Base-by-base conservation (phyloP, 345 rosid genomes). In the Aquilaria sinensis region DNA sequence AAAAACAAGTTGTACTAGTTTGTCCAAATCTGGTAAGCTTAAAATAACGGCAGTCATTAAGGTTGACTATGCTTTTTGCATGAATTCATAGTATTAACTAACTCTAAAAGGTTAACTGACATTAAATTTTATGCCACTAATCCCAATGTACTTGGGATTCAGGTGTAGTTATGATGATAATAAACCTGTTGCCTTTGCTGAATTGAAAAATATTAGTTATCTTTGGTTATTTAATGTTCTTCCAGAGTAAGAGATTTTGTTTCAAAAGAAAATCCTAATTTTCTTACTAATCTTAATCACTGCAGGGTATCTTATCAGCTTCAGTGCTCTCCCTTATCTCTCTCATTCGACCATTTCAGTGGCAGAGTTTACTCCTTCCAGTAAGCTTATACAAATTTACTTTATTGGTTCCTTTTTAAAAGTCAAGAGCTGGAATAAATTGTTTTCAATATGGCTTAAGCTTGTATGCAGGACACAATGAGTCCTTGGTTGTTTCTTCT, bases 321-420 rank as follows among this genome's bases (percentile, higher is more conserved):
- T 66, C 79, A 53, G 93, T 87, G 57, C 72, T 91, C 58, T 95
- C 99, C 67, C 77, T 91, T 64, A 73, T 83, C 70, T 96, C 99
- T 60, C 70, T 95, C 82, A 95, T 91, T 78, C 82, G 83, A 11
- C 99, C 99, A 32, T 95, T 90, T 84, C 91, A 87, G 66, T 95
- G 99, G 99, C 99, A 95, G 80, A 91, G 97, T 78, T 77, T 95
- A 73, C 77, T 91, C 66, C 90, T 95, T 76, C 99, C 97, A 29
- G 99, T 95, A 77, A 82, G 93, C 68, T 70, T 48, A 33, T 58
- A 65, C 50, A 51, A 47, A 70, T 60, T 31, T 32, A 30, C 45
- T 16, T 31, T 65, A 3, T 29, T 58, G 43, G 37, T 56, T 67
- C 64, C 52, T 46, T 32, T 60, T 68, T 47, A 64, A 60, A 64